Percentiles rank a stretch among this genome's conserved stretches.
Conservation (phyloP, 1,284 basidiomycete genomes). For the Neotropicomus parvogracilis region DNA sequence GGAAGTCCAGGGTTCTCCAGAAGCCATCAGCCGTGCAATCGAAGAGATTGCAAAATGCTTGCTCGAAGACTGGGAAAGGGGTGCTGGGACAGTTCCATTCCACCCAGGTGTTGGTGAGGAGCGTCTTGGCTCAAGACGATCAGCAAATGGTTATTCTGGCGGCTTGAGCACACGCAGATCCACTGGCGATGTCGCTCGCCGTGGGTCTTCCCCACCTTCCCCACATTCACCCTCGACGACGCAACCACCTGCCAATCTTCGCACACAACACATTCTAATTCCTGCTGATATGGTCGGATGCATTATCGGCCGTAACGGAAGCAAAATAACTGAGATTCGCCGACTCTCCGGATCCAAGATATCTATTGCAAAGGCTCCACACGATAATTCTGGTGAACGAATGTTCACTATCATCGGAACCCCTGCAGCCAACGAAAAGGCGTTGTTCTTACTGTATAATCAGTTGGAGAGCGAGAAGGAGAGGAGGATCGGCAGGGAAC, state of each 20-base stretch:
- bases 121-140: slow-evolving; percentile 48
- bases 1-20: slow-evolving; percentile 91
- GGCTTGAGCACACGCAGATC: slow-evolving; percentile 51
- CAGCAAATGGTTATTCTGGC: slow-evolving; percentile 43
- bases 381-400: slow-evolving; percentile 96
- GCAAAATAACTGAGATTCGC: slow-evolving; percentile 98
- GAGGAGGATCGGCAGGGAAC: slow-evolving; percentile 78
- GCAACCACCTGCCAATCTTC: slow-evolving; percentile 70
- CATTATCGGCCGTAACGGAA: slow-evolving; percentile 94
- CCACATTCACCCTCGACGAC: slow-evolving; percentile 50
- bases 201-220: slow-evolving; percentile 55
- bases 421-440: slow-evolving; percentile 94
- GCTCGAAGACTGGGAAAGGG: slow-evolving; percentile 95
- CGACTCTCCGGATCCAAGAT: slow-evolving; percentile 95
- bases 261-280: slow-evolving; percentile 98
- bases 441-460: slow-evolving; percentile 95
- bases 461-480: slow-evolving; percentile 96
- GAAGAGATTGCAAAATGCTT: slow-evolving; percentile 95
- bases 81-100: slow-evolving; percentile 90
- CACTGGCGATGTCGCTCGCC: slow-evolving; percentile 49
- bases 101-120: slow-evolving; percentile 87
- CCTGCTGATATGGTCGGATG: slow-evolving; percentile 99
- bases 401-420: slow-evolving; percentile 99
- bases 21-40: slow-evolving; percentile 88
- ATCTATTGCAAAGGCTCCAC: slow-evolving; percentile 96